Evolutionary conservation across 331 rosid species (phyloP).

Genomic region (Quercus lobata): DNA sequence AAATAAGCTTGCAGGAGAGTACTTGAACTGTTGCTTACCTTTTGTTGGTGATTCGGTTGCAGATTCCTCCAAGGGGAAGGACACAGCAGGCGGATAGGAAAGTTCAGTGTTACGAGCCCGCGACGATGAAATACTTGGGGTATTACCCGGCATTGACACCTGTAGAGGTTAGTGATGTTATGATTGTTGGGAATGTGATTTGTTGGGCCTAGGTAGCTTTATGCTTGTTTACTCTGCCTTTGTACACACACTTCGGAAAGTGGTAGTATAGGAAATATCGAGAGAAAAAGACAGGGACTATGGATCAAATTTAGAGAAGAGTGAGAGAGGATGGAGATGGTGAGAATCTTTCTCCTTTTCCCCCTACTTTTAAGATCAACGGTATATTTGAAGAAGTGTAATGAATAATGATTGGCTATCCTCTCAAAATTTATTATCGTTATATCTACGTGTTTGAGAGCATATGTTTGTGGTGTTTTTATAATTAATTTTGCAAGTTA

Average conservation of each 20-base stretch:
- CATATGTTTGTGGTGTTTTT: not conserved
- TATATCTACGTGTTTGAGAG: not conserved
- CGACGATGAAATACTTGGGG: slow-evolving; percentile 90
- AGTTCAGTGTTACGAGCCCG: slow-evolving; percentile 90
- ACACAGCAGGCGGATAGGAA: slow-evolving; percentile 60
- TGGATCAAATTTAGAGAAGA: not conserved
- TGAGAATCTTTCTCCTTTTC: not conserved
- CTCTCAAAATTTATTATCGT: not conserved
- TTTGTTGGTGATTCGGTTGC: slow-evolving; percentile 26
- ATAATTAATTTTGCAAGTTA: not conserved
- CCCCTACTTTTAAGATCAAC: not conserved
- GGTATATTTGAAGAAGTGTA: too few relatives aligned
- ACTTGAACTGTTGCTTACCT: not conserved
- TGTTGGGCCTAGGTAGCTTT: not conserved
- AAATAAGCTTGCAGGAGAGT: not conserved
- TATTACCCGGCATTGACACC: slow-evolving; percentile 63
- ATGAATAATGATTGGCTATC: not conserved
- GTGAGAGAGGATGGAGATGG: not conserved
- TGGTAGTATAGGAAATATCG: not conserved
- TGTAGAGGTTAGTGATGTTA: slow-evolving; percentile 56
- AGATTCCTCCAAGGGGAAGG: slow-evolving; percentile 85
- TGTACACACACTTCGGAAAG: not conserved
- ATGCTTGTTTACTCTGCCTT: not conserved
- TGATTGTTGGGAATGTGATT: slow-evolving; percentile 10
- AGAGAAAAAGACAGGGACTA: not conserved